Evolutionary conservation across 2,329 filamentous ascomycete genomes (phyloP).

Genomic region (Exophiala spinifera): DNA sequence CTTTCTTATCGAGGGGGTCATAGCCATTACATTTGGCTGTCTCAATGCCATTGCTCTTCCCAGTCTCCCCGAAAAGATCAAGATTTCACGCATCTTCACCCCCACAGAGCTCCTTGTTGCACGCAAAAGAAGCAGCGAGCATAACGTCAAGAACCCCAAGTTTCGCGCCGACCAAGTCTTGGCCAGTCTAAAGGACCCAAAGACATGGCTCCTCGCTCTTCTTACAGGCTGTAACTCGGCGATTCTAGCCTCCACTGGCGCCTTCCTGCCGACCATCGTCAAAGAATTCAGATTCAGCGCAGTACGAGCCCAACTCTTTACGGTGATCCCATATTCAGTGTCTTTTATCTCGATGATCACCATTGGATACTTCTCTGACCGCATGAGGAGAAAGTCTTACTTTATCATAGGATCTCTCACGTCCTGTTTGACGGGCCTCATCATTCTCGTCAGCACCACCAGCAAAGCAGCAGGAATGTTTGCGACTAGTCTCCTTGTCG

Average conservation of each 20-base stretch:
- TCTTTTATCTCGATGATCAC: slow-evolving; percentile 7
- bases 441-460: slow-evolving; percentile 6
- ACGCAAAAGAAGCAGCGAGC: background rate
- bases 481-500: slow-evolving; percentile 3
- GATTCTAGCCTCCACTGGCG: slow-evolving; percentile 4
- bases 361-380: slow-evolving; percentile 7
- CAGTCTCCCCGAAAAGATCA: slow-evolving; percentile 53
- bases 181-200: slow-evolving; percentile 3
- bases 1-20: slow-evolving; percentile 67
- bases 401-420: slow-evolving; percentile 4
- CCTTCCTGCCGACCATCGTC: slow-evolving; percentile 13
- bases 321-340: slow-evolving; percentile 13
- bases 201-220: slow-evolving; percentile 5
- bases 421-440: background rate
- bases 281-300: slow-evolving; percentile 11
- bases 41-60: slow-evolving; percentile 59
- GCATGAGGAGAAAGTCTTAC: background rate
- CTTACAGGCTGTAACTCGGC: background rate
- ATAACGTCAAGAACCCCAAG: slow-evolving; percentile 1
- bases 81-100: slow-evolving; percentile 2
- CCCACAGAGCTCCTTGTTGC: background rate
- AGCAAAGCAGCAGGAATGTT: slow-evolving; percentile 8
- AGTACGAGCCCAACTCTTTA: slow-evolving; percentile 12
- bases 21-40: slow-evolving; percentile 61
- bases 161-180: slow-evolving; percentile 3